Evolutionary conservation across 2,329 filamentous ascomycete species (phyloP).

Genomic region (Pestalotiopsis sp.): DNA sequence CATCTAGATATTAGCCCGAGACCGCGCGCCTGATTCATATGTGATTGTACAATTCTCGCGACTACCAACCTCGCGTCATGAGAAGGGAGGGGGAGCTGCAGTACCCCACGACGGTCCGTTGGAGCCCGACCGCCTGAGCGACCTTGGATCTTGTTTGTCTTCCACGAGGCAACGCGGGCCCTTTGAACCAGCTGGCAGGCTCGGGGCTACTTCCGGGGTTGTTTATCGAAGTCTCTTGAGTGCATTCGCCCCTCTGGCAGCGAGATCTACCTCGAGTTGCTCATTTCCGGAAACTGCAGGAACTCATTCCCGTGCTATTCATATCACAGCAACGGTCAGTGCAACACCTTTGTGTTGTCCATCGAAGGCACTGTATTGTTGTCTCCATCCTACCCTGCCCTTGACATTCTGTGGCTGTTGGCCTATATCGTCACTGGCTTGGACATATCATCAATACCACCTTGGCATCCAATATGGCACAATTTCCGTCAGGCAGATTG

Average conservation of each 20-base stretch:
- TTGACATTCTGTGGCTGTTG: not conserved
- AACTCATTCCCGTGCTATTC: not conserved
- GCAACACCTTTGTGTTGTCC: not conserved
- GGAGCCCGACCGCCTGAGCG: not conserved
- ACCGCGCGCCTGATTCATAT: constrained; percentile 7
- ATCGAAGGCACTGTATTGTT: not conserved
- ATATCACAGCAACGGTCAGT: not conserved
- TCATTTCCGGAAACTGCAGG: not conserved
- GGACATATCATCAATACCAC: constrained; percentile 12
- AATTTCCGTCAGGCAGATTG: not conserved
- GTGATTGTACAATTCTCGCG: not conserved
- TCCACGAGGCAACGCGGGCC: not conserved
- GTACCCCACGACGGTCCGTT: constrained; percentile 4
- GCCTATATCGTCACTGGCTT: not conserved
- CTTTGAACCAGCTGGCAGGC: not conserved
- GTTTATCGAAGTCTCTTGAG: not conserved
- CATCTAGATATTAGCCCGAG: not conserved
- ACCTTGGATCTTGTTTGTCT: not conserved
- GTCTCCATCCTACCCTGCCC: not conserved
- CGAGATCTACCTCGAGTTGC: not conserved
- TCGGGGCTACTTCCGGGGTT: not conserved
- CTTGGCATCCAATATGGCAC: constrained; percentile 6
- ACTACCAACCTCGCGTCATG: not conserved
- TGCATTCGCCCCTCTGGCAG: not conserved
- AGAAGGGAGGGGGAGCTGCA: constrained; percentile 1